A percentile compares a stretch with the other conserved stretches of the same genome.
Conservation (phyloP, 192 early-diverging fungal genomes). For the Podila verticillata region DNA sequence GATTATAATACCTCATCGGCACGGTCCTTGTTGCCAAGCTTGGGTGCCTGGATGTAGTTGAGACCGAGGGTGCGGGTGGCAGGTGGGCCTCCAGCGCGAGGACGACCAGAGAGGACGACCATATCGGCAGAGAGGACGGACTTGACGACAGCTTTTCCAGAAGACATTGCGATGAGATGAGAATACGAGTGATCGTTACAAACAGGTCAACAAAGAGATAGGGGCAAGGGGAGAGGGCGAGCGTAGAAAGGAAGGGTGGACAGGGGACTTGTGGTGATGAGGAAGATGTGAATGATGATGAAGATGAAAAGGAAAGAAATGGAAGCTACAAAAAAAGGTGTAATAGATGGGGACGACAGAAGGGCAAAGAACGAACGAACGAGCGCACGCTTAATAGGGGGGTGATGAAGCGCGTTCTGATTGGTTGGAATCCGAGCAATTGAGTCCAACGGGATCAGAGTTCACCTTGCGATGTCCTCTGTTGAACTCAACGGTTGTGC, state of each 20-base stretch:
- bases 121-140: conserved; percentile 93
- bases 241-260: background rate
- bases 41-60: conserved; percentile 83
- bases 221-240: background rate
- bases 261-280: conserved; percentile 4
- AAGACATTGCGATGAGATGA: conserved; percentile 38
- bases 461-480: too few species aligned
- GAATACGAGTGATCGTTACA: conserved; percentile 2
- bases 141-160: conserved; percentile 82
- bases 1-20: conserved; percentile 83
- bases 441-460: too few species aligned
- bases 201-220: conserved; percentile 1
- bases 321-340: background rate
- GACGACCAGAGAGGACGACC: conserved; percentile 86
- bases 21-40: conserved; percentile 82
- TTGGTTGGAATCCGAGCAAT: conserved; percentile 20
- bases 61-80: conserved; percentile 87
- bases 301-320: background rate
- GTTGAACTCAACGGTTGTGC: too few species aligned
- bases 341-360: background rate
- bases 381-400: background rate
- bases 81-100: conserved; percentile 81
- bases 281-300: background rate
- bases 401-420: conserved; percentile 47
- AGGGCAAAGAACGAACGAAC: background rate